Base-by-base conservation (phyloP, 2,329 filamentous ascomycete genomes). In the Claviceps spartinae region DNA sequence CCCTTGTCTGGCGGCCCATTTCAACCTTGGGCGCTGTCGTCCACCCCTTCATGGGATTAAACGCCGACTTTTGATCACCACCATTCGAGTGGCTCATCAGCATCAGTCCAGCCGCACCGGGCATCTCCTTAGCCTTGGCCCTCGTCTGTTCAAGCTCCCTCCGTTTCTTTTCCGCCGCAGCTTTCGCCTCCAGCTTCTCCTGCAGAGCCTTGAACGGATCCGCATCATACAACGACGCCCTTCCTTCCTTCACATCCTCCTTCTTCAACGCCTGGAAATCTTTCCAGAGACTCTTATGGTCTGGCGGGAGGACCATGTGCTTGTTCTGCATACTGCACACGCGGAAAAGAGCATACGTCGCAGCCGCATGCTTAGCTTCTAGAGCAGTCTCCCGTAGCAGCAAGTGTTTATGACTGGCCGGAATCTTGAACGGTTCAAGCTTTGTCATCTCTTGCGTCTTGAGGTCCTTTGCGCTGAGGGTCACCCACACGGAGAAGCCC, bases 281-380 rank as follows among this genome's bases (percentile, higher is more conserved):
- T 64, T 94, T 95, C 93, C 93, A 98, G 43, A 96, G 72, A 57
- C 87, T 81, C 62, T 84, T 85, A 69, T 96, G 94, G 54, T 86
- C 86, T 0, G 93, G 93, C 24, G 93, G 93, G 57, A 98, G 76
- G 71, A 90, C 91, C 73, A 89, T 94, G 64, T 95, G 88, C 61
- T 96, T 81, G 64, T 97, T 97, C 68, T 90, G 89, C 83, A 94
- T 95, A 63, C 86, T 96, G 67, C 87, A 91, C 3, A 97, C 86
- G 48, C 93, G 79, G 64, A 93, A 97, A 8, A 98, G 76, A 2
- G 84, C 86, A 69, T 94, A 97, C 0, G 90, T 88, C 4, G 93
- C 93, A 8, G 90, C 89, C 58, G 94, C 93, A 71, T 98, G 91
- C 54, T 86, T 83, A 20, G 93, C 91, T 72, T 98, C 93, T 9